Conservation (phyloP, 2,329 filamentous ascomycete genomes). For the Alternaria atra region DNA sequence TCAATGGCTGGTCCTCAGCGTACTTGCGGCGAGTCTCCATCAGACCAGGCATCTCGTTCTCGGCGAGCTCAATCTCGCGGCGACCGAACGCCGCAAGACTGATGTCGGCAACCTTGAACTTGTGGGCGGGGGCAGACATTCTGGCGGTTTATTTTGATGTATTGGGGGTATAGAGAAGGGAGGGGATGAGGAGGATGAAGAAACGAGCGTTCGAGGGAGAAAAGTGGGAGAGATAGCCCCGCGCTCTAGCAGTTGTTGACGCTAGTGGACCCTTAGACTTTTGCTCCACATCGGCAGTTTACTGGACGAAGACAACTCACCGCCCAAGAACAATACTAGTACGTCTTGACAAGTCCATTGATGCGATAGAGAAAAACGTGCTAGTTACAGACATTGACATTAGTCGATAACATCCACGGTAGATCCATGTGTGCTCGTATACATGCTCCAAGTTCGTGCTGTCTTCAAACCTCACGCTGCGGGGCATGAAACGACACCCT, state of each 20-base stretch:
- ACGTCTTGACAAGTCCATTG: background rate
- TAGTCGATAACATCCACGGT: background rate
- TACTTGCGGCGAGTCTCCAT: constrained; percentile 96
- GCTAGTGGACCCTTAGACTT: constrained; percentile 19
- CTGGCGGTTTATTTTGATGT: constrained; percentile 44
- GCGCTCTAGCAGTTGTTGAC: constrained; percentile 17
- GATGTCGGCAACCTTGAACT: constrained; percentile 99
- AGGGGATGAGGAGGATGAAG: constrained; percentile 19
- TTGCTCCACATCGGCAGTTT: constrained; percentile 16
- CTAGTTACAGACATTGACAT: background rate
- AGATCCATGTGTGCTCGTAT: background rate
- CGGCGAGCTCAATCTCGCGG: constrained; percentile 98
- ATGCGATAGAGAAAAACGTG: background rate
- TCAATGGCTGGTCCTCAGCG: constrained; percentile 88
- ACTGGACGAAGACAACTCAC: constrained; percentile 12
- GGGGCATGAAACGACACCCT: constrained; percentile 12
- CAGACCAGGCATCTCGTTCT: constrained; percentile 92
- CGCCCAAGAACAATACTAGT: background rate
- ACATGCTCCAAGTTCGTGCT: background rate
- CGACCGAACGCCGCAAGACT: constrained; percentile 96
- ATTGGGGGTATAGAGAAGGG: constrained; percentile 19
- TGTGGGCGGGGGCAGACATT: constrained; percentile 82
- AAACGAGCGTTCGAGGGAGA: constrained; percentile 13
- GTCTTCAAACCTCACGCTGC: constrained; percentile 4
- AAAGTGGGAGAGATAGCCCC: constrained; percentile 25